Evolutionary conservation across 1,284 basidiomycete species (phyloP).

Genomic region (Lignosus rhinocerotis): DNA sequence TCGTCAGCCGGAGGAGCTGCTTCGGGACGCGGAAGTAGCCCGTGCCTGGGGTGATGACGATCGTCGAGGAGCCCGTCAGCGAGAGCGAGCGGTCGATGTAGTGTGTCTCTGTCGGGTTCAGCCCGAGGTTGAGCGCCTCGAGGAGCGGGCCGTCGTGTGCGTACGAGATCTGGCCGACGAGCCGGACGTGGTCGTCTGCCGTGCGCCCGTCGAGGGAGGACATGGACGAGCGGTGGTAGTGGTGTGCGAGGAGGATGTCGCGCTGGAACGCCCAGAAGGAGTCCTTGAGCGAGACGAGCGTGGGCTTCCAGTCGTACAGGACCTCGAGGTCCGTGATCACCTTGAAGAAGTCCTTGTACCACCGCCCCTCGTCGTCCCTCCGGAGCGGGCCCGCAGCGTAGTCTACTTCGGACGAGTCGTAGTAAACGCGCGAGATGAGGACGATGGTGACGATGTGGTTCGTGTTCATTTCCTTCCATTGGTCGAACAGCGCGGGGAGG

Average conservation of each 20-base stretch:
- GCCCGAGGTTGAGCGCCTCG: conserved; percentile 90
- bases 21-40: conserved; percentile 95
- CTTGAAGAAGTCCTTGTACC: conserved; percentile 97
- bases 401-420: conserved; percentile 80
- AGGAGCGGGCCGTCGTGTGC: conserved; percentile 95
- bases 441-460: conserved; percentile 96
- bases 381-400: conserved; percentile 77
- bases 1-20: conserved; percentile 87
- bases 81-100: conserved; percentile 95
- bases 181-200: conserved; percentile 56
- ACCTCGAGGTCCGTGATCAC: conserved; percentile 93
- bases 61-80: conserved; percentile 85
- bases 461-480: conserved; percentile 82
- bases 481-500: conserved; percentile 80
- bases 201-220: conserved; percentile 32
- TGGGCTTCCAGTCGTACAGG: conserved; percentile 84
- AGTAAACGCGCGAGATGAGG: conserved; percentile 92
- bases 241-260: conserved; percentile 85
- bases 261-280: conserved; percentile 88
- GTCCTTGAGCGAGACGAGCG: conserved; percentile 84
- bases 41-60: conserved; percentile 92
- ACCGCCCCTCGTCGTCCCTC: conserved; percentile 69
- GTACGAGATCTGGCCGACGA: conserved; percentile 79
- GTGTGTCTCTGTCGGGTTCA: conserved; percentile 94
- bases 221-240: conserved; percentile 66